These are phyloP conservation scores for Gynostemma pentaphyllum DNA, from an alignment of 306 rosid genomes.

Conservation along the genomic window DNA sequence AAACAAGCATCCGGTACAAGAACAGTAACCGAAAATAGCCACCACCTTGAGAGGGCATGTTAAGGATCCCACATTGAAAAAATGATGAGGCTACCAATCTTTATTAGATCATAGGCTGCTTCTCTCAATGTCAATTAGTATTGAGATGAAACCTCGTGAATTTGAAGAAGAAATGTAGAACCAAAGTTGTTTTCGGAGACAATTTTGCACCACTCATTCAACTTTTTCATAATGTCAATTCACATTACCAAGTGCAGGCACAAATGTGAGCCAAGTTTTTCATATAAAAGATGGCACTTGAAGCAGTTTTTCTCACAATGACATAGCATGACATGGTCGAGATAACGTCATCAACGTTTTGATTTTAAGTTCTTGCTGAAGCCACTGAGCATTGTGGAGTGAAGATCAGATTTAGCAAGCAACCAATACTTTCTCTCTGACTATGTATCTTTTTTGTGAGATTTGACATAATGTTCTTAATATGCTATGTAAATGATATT, in stretches of 20 bases:
- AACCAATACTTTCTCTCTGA: constrained; percentile 8
- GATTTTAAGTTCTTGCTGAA: background rate
- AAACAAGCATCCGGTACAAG: too few species aligned
- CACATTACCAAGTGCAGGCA: background rate
- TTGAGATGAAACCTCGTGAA: too few species aligned
- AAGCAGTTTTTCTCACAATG: background rate
- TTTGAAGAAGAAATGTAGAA: too few species aligned
- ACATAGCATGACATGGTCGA: background rate
- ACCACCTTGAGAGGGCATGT: too few species aligned
- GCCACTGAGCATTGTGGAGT: background rate
- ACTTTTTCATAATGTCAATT: constrained; percentile 1
- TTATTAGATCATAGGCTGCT: too few species aligned
- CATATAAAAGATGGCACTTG: background rate
- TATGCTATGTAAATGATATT: background rate
- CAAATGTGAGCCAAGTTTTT: background rate
- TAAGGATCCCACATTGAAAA: too few species aligned
- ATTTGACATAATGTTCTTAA: constrained; percentile 8
- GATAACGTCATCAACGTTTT: background rate
- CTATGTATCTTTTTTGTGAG: constrained; percentile 10
- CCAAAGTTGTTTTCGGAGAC: background rate
- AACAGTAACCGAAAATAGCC: too few species aligned
- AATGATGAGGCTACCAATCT: too few species aligned
- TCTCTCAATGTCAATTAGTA: too few species aligned
- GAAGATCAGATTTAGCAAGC: constrained; percentile 5
- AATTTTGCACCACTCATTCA: background rate